Evolutionary conservation across 768 basidiomycete species (phyloP).

Genomic region (Auriscalpium orientale): DNA sequence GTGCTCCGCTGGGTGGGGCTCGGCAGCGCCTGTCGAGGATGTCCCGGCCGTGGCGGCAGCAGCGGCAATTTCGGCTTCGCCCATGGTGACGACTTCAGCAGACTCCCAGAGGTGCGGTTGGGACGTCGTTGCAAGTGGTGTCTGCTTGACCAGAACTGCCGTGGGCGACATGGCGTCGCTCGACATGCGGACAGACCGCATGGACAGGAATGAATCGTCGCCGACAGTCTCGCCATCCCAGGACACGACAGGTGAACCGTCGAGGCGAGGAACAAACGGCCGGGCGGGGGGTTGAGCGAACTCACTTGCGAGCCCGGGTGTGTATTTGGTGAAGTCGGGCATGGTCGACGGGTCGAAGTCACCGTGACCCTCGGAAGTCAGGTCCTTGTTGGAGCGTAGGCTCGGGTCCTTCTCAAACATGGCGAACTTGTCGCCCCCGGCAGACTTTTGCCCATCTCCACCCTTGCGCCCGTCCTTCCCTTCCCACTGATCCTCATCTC

Average conservation of each 20-base stretch:
- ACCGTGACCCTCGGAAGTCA: slow-evolving; percentile 1
- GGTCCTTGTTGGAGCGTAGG: slow-evolving; percentile 5
- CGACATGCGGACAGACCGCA: slow-evolving; percentile 1
- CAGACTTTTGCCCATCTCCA: neutral
- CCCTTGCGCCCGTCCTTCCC: neutral
- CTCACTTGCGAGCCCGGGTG: neutral
- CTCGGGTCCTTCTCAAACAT: slow-evolving; percentile 15
- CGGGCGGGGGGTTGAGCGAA: neutral
- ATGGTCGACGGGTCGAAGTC: slow-evolving; percentile 12
- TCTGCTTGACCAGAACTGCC: slow-evolving; percentile 8
- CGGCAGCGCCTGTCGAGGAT: neutral
- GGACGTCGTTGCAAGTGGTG: slow-evolving; percentile 9
- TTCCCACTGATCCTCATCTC: slow-evolving; percentile 2
- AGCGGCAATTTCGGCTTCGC: neutral
- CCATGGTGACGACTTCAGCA: slow-evolving; percentile 14
- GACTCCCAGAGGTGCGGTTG: slow-evolving; percentile 13
- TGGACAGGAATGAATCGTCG: slow-evolving; percentile 9
- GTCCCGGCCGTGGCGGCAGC: neutral
- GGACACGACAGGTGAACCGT: neutral
- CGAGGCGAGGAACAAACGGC: slow-evolving; percentile 1
- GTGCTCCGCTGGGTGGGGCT: neutral
- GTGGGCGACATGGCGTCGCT: slow-evolving; percentile 10
- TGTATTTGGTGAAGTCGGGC: slow-evolving; percentile 12
- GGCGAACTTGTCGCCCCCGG: neutral
- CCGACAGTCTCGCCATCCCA: slow-evolving; percentile 7